phyloP scores from a whole-genome alignment of 148 eudicot species.

The Chenopodium suecicum region DNA sequence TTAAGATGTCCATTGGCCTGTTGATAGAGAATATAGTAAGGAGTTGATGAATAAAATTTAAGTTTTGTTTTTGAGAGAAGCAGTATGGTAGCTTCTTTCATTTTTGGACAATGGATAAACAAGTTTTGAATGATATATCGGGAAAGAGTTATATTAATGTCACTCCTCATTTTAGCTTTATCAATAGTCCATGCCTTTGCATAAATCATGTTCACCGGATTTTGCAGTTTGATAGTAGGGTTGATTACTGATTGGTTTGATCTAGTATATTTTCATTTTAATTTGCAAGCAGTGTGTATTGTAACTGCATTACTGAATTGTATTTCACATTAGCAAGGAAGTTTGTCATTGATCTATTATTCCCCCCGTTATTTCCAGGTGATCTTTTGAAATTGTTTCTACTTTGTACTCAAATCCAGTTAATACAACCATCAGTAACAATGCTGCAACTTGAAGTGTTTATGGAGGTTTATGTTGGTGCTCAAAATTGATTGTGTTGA shows the following conservation, averaged over 20 bases:
- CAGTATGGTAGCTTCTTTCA: background rate
- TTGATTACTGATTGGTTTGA: background rate
- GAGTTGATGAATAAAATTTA: background rate
- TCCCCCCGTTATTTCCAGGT: conserved; percentile 10
- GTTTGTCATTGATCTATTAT: background rate
- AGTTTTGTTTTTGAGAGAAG: too few relatives aligned
- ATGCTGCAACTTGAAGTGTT: conserved; percentile 15
- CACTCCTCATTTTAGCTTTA: background rate
- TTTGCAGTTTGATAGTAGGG: background rate
- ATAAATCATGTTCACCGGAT: background rate
- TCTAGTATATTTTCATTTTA: background rate
- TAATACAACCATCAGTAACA: conserved; percentile 1
- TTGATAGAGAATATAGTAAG: background rate
- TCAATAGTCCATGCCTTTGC: background rate
- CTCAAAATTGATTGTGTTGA: background rate
- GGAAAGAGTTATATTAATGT: background rate
- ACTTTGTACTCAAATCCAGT: background rate
- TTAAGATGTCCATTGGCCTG: background rate
- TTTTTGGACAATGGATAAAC: background rate
- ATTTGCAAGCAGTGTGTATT: background rate
- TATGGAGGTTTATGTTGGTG: conserved; percentile 10
- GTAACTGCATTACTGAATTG: background rate
- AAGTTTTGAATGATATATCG: background rate
- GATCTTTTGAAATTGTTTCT: conserved; percentile 12
- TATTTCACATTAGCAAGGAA: conserved; percentile 8